A percentile compares a stretch with the other conserved stretches of the same genome.
Conservation (phyloP, 139 green algal genomes). For the Marvania coccoides region DNA sequence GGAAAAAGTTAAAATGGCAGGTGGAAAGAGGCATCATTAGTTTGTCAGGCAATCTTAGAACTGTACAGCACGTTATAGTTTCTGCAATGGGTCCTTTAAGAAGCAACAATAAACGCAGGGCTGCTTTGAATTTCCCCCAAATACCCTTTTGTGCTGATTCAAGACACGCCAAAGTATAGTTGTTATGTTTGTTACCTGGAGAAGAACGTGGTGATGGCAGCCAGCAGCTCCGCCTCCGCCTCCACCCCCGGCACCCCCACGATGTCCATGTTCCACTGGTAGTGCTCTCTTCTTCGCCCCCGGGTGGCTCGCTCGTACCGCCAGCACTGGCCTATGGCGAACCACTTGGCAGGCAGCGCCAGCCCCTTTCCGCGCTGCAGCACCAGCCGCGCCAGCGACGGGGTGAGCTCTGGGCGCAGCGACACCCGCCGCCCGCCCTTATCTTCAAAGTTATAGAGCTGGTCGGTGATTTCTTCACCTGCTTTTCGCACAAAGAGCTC, state of each 20-base stretch:
- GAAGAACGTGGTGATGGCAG: conserved; percentile 88
- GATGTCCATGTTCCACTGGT: conserved; percentile 99
- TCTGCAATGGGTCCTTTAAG: too few relatives aligned
- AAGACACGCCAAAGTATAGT: too few relatives aligned
- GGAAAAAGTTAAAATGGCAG: too few relatives aligned
- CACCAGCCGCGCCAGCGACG: conserved; percentile 76
- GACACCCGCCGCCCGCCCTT: conserved; percentile 83
- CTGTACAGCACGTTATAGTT: too few relatives aligned
- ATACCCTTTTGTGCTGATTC: too few relatives aligned
- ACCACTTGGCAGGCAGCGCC: conserved; percentile 92
- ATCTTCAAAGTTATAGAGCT: conserved; percentile 99
- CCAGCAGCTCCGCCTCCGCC: conserved; percentile 93
- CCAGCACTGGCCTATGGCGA: conserved; percentile 90
- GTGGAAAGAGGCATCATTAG: too few relatives aligned
- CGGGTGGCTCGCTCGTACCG: conserved; percentile 92
- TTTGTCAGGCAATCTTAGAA: too few relatives aligned
- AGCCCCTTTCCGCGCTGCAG: conserved; percentile 60
- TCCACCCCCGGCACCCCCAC: conserved; percentile 69
- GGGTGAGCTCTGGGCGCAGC: conserved; percentile 93
- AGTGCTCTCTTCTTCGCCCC: conserved; percentile 91
- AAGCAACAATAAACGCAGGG: too few relatives aligned
- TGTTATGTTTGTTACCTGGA: too few relatives aligned
- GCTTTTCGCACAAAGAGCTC: conserved; percentile 95
- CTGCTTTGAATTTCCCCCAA: too few relatives aligned
- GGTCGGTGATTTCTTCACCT: conserved; percentile 95